Evolutionary conservation across 768 basidiomycete genomes (phyloP).

Genomic region (Podaxis mareebaensis): DNA sequence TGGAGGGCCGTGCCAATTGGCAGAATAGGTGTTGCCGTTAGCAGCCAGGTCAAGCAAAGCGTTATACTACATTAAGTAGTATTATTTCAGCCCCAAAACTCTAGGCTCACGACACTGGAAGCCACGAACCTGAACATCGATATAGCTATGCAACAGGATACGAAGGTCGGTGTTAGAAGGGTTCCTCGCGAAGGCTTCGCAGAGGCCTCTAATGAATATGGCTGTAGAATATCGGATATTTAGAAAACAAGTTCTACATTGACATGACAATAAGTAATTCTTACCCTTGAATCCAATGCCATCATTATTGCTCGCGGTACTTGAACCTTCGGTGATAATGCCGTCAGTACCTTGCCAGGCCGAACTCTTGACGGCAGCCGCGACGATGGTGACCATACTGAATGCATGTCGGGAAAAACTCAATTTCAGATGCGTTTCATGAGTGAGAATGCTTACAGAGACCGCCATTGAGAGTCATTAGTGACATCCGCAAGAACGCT

Average conservation of each 20-base stretch:
- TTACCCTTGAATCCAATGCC: constrained; percentile 54
- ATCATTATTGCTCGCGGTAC: constrained; percentile 41
- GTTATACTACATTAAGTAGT: constrained; percentile 38
- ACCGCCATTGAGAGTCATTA: constrained; percentile 40
- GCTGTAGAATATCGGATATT: constrained; percentile 17
- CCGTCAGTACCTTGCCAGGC: constrained; percentile 51
- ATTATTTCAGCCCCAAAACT: constrained; percentile 1
- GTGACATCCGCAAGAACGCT: constrained; percentile 45
- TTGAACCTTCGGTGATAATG: constrained; percentile 53
- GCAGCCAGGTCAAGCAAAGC: constrained; percentile 49
- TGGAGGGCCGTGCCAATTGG: constrained; percentile 49
- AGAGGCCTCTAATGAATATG: constrained; percentile 48
- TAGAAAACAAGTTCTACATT: not conserved
- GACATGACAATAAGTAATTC: not conserved
- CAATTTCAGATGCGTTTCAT: not conserved
- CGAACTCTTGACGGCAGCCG: constrained; percentile 42
- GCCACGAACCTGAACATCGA: constrained; percentile 47
- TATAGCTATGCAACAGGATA: constrained; percentile 47
- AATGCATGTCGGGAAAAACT: not conserved
- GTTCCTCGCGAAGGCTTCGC: constrained; percentile 44
- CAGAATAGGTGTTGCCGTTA: constrained; percentile 43
- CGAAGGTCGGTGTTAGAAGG: constrained; percentile 35
- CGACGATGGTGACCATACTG: constrained; percentile 29
- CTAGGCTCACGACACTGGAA: not conserved
- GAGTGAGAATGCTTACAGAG: constrained; percentile 32